Base-by-base conservation (phyloP, 345 rosid genomes). In the Hypericum androsaemum region DNA sequence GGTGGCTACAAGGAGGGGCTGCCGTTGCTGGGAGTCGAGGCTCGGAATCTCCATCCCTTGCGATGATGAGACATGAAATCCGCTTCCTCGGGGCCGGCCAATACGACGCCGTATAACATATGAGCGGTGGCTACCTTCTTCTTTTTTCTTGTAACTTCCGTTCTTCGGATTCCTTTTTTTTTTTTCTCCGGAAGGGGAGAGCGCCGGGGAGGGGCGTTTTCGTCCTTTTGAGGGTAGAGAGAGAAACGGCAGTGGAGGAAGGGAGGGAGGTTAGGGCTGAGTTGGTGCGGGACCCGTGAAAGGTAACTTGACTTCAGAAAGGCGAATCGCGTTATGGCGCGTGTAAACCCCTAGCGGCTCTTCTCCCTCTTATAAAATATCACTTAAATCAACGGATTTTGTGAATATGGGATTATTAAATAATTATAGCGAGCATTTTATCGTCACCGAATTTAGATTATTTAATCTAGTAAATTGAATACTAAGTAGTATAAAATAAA, bases 21-120 rank as follows among this genome's bases (percentile, higher is more conserved):
- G 69, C 49, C 38, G 66, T 58, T 50, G 51, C 65, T 9, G 63
- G 63, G 57, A 66, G 67, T 39, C 50, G 65, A 50, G 57, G 68
- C 1, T 58, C 64, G 58, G 64, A 69, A 74, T 67, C 83, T 75
- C 83, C 83, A 83, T 77, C 74, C 60, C 32, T 22, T 4, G 32
- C 32, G 32, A 22, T 22, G 32, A 72, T 42, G 50, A 77, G 77
- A 77, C 81, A 89, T 79, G 64, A 77, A 80, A 71, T 69, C 76
- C 60, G 22, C 48, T 45, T 7, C 10, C 16, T 12, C 10, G 16
- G 17, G 13, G 48, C 16, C 16, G 48, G 16, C 8, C 17, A 62
- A 56, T 11, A 41, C 12, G 12, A 12, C 28, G 42, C 14, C 35
- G 12, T 62, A 59, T 52, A 55, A 52, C 71, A 78, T 68, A 57